Evolutionary conservation across 1,139 yeast genomes (phyloP).

Genomic region (Blastobotrys aristatus): DNA sequence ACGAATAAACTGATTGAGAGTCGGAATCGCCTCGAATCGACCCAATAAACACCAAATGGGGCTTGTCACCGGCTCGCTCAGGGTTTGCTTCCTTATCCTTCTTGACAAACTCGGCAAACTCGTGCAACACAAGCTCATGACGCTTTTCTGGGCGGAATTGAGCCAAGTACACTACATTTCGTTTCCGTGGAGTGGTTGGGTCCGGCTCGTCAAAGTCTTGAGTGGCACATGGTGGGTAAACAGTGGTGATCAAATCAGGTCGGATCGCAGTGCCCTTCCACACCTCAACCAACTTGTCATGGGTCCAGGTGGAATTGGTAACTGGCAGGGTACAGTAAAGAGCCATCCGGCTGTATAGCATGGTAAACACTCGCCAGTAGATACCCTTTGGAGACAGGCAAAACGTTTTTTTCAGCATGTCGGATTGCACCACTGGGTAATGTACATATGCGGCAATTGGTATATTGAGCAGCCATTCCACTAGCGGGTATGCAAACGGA

Average conservation of each 20-base stretch:
- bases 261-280: slow-evolving; percentile 45
- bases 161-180: slow-evolving; percentile 70
- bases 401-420: slow-evolving; percentile 51
- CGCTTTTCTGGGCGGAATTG: slow-evolving; percentile 97
- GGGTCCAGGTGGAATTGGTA: slow-evolving; percentile 92
- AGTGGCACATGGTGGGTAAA: slow-evolving; percentile 87
- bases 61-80: slow-evolving; percentile 20
- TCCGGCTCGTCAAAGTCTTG: slow-evolving; percentile 41
- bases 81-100: slow-evolving; percentile 19
- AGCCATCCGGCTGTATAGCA: slow-evolving; percentile 51
- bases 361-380: slow-evolving; percentile 70
- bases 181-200: slow-evolving; percentile 38
- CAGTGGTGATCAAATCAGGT: slow-evolving; percentile 39
- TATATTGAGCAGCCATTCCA: slow-evolving; percentile 49
- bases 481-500: slow-evolving; percentile 75
- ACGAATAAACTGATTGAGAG: slow-evolving; percentile 48
- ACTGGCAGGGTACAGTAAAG: slow-evolving; percentile 68
- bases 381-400: slow-evolving; percentile 41
- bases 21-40: slow-evolving; percentile 74
- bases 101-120: slow-evolving; percentile 51
- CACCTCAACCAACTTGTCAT: slow-evolving; percentile 57
- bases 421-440: slow-evolving; percentile 84
- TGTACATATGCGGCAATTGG: slow-evolving; percentile 89
- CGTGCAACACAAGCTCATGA: slow-evolving; percentile 61
- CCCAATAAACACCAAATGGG: slow-evolving; percentile 68